Evolutionary conservation across 306 rosid genomes (phyloP), one percentile per base, ranked within the genome.

Genomic region (Geum urbanum): DNA sequence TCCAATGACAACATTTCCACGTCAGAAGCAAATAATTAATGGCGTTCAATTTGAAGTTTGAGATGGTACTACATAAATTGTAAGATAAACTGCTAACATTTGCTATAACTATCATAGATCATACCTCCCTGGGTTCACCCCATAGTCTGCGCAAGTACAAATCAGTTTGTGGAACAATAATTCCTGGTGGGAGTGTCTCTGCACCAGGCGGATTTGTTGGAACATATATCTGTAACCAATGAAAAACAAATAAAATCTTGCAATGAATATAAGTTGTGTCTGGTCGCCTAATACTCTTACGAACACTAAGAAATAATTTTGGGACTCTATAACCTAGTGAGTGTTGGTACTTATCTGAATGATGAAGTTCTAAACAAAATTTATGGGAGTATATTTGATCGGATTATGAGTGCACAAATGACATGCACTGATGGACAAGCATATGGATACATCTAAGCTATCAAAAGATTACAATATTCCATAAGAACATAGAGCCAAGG

Each of bases 41-140:
- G 47, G 4, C n/a, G 11, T 12, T 51, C 35, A 51, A 37, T 52
- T 49, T 37, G 62, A 68, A 7, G 52, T 11, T 35, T 9, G 19
- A 24, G 18, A 20, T 46, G 39, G 13, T 45, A 19, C 14, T 12
- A 66, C 49, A 24, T 27, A 2, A 40, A 44, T 54, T 22, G n/a
- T 27, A 41, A 50, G 22, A 35, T 22, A 10, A 35, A 39, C 41
- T 35, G 24, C 20, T 52, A 35, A 27, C 45, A 35, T 73, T 57
- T 40, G 27, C 15, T 57, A 5, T 5, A 27, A 57, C 15, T 5
- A 57, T 12, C 63, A 71, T 16, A 77, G 59, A 75, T 58, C 80
- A 83, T 86, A 91, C 99, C 90, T 91, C 99, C 72, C 83, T 87
- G 48, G 99, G 99, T 32, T 87, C 95, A 55, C 99, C 99, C 99